Conservation (phyloP, 148 eudicot genomes). For the Cornus suecica region DNA sequence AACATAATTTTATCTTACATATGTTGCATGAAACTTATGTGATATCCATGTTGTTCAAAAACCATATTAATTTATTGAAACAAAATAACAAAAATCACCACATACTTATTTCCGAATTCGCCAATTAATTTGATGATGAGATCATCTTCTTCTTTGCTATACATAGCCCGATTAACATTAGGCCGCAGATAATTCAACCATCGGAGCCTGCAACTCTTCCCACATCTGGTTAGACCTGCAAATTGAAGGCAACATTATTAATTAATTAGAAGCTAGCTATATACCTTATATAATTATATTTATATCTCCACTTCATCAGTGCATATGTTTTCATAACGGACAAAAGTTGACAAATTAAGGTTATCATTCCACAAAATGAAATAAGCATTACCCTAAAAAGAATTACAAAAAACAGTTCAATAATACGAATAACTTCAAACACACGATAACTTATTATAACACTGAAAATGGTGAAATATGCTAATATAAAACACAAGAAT, state of each 20-base stretch:
- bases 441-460: no score
- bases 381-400: no score
- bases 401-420: no score
- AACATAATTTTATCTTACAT: no score
- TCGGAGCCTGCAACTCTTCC: constrained; percentile 55
- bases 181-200: constrained; percentile 59
- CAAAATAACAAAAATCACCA: background rate
- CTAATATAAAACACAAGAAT: no score
- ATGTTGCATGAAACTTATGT: no score
- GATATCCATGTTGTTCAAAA: background rate
- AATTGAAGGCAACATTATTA: background rate
- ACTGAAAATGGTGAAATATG: no score
- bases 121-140: constrained; percentile 36
- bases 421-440: no score
- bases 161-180: constrained; percentile 39
- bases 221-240: constrained; percentile 49
- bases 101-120: constrained; percentile 44
- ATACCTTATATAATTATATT: background rate
- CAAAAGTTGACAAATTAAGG: no score
- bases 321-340: background rate
- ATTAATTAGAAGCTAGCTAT: no score
- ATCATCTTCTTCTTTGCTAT: constrained; percentile 41
- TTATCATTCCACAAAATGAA: no score
- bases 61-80: background rate
- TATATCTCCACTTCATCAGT: background rate